Conservation (phyloP, 352 stramenopile species). For the Phytophthora citricola region DNA sequence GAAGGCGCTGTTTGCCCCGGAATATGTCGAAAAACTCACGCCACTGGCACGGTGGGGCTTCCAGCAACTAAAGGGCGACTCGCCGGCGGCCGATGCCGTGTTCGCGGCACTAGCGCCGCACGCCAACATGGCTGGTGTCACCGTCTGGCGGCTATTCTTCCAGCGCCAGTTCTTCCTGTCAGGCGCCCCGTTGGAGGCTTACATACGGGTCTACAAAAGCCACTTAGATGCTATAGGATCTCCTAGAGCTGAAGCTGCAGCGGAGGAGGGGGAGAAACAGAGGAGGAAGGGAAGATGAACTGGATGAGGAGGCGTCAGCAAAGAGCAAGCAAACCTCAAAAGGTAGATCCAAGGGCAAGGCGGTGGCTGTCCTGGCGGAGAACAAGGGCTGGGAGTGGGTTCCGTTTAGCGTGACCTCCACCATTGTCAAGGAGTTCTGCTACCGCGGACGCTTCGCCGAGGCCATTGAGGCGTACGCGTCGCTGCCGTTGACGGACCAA, state of each 20-base stretch:
- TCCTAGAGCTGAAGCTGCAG: slow-evolving; percentile 8
- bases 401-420: slow-evolving; percentile 33
- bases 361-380: slow-evolving; percentile 13
- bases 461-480: slow-evolving; percentile 56
- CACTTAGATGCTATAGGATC: slow-evolving; percentile 20
- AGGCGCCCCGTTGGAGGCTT: slow-evolving; percentile 47
- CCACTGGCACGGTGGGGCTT: slow-evolving; percentile 53
- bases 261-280: neutral
- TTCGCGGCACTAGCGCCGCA: slow-evolving; percentile 54
- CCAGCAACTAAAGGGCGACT: slow-evolving; percentile 20
- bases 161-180: slow-evolving; percentile 71
- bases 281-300: slow-evolving; percentile 21
- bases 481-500: slow-evolving; percentile 41
- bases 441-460: slow-evolving; percentile 64
- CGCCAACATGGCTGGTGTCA: slow-evolving; percentile 53
- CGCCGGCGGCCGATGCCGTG: slow-evolving; percentile 29
- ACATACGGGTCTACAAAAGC: slow-evolving; percentile 39
- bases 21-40: slow-evolving; percentile 37
- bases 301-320: slow-evolving; percentile 7
- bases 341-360: slow-evolving; percentile 19
- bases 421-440: slow-evolving; percentile 56
- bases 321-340: slow-evolving; percentile 11
- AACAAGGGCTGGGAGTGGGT: slow-evolving; percentile 37
- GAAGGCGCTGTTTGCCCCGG: slow-evolving; percentile 40
- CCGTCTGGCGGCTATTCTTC: slow-evolving; percentile 67